phyloP scores from a whole-genome alignment of 169 alveolate species.

The Nephromyces sp. region DNA sequence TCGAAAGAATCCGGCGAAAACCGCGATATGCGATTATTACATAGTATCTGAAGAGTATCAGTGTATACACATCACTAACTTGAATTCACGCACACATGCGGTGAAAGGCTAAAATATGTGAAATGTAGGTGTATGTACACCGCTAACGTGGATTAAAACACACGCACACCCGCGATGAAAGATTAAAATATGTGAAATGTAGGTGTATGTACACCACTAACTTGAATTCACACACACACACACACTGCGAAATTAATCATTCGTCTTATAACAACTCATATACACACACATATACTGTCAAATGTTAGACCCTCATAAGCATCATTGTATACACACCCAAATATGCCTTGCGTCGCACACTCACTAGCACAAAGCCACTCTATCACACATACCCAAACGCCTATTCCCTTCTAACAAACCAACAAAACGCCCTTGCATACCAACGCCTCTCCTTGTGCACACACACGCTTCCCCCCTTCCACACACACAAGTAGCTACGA shows the following conservation, averaged over 20 bases:
- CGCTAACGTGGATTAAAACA: not conserved
- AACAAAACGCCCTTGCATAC: not conserved
- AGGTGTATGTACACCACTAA: not conserved
- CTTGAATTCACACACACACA: not conserved
- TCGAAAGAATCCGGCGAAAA: conserved; percentile 48
- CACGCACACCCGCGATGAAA: not conserved
- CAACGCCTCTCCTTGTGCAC: not conserved
- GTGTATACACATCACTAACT: not conserved
- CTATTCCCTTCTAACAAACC: not conserved
- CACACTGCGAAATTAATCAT: too few species aligned
- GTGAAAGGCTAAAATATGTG: not conserved
- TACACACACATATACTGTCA: too few species aligned
- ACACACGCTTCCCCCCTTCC: not conserved
- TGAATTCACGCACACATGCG: not conserved
- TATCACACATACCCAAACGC: not conserved
- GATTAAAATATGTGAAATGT: not conserved
- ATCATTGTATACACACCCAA: not conserved
- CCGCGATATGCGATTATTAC: conserved; percentile 61
- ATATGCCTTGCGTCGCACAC: not conserved
- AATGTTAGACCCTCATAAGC: too few species aligned
- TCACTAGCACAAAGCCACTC: not conserved
- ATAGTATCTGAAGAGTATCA: conserved; percentile 36
- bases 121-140: not conserved
- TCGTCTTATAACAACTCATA: too few species aligned
- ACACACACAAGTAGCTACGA: not conserved